Evolutionary conservation across 2,329 filamentous ascomycete genomes (phyloP), one percentile per base, ranked within the genome.

Genomic region (Pseudogymnoascus sp.): DNA sequence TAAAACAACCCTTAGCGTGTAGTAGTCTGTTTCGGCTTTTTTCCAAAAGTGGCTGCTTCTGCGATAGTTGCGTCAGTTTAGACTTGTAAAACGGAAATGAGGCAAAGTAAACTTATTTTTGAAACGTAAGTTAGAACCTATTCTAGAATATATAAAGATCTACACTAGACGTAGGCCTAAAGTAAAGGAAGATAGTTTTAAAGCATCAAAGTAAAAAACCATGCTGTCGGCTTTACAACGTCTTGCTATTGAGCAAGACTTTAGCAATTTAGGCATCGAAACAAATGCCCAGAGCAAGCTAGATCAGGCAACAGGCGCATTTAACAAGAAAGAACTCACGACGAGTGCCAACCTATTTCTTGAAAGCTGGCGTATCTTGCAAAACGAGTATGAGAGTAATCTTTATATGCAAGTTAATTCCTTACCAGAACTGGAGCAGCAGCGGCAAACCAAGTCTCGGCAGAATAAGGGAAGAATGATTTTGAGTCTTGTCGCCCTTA

Each of bases 401-500:
- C 36, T 37, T 37, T 37, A 37, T 37, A 37, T 9, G 13, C 36
- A 37, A 37, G 36, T 37, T 37, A 37, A 37, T 15, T 37, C 36
- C 36, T 37, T 37, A 15, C 36, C 36, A 37, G 36, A 37, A 15
- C 36, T 37, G n/a, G 36, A 37, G 36, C 36, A 37, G 36, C 36
- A 15, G 36, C 36, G 36, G 8, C 36, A 37, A 37, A 15, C 36
- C 36, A 37, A 37, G 36, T 37, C 36, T 37, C 36, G 13, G 8
- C 36, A 37, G 8, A 37, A 37, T 37, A 37, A 37, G 36, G 36
- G 13, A 37, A 37, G 36, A 37, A 37, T 37, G 36, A 37, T 37
- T 60, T 48, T 62, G 55, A 52, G 61, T 60, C n/a, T 62, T 33
- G 27, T 29, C 27, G 61, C 61, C 45, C 61, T 62, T 29, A 55